Evolutionary conservation across 2,329 filamentous ascomycete species (phyloP), one percentile per base, ranked within the genome.

Genomic region (Diaporthe batatas): DNA sequence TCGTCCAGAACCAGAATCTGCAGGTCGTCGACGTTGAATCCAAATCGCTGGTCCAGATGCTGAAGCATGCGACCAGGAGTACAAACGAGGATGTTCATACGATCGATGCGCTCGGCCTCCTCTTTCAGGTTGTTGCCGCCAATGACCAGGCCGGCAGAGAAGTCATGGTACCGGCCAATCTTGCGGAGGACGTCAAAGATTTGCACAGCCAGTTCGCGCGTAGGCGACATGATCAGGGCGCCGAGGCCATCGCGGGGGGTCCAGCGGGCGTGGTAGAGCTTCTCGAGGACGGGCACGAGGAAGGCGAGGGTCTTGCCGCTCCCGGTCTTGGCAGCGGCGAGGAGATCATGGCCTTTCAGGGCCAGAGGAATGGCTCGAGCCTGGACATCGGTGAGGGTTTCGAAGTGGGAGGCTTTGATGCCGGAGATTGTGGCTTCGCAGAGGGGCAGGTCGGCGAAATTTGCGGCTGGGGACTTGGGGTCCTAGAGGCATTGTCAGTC

Each of bases 21-120:
- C 75, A 99, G 82, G 80, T 97, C 96, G 80, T 96, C 93, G 75
- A 96, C 93, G 76, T 96, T 94, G 79, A 99, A 93, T 23, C 92
- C 91, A 0, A 94, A 94, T 0, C 96, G 98, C 85, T 98, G 95
- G 79, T 97, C 96, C 79, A 99, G 86, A 82, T 99, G 96, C 83
- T 99, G 96, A 77, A 98, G 84, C 88, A 99, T 97, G 47, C 96
- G 91, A 1, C 96, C 96, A 0, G 96, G 96, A 1, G 96, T 99
- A 79, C 95, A 97, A 12, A 99, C 94, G 34, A 99, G 84, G 62
- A 99, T 98, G 80, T 98, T 99, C 96, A 99, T 98, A 76, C 94
- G 90, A 3, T 73, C 64, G 32, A 75, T 72, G 3, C 94, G 89
- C 77, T 97, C 94, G 32, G 94, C 91, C 83, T 99, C 91, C 78